Base-by-base conservation (phyloP, 768 basidiomycete genomes). In the Rhizopogon vinicolor region DNA sequence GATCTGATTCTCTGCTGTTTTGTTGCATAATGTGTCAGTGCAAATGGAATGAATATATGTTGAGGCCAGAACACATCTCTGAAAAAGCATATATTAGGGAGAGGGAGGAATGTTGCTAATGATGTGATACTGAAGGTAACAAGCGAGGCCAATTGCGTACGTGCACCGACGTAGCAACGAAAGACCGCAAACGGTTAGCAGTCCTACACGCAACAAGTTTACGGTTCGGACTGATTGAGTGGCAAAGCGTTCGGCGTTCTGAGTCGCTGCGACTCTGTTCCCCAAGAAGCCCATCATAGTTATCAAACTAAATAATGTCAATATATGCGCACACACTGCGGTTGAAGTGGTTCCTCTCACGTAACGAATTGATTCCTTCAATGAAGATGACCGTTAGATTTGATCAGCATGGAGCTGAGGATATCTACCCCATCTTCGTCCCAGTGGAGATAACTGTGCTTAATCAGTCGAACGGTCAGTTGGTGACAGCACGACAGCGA, bases 181-280 rank as follows among this genome's bases (percentile, higher is more conserved):
- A 87, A 1, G 91, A 87, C 1, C 78, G 86, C 3, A 74, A 80
- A 37, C 96, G 74, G 66, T 97, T 97, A 12, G 85, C 84, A 10
- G 89, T n/a, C 43, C 93, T 75, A 16, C 98, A 76, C 1, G 97
- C 97, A 25, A 98, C 95, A 1, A 98, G 78, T 65, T 99, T 97
- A 29, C 97, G 87, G 67, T 98, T 99, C 0, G 94, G 93, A 59
- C 85, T 90, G 60, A 98, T 89, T 0, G 89, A 81, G 67, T 98
- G 87, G 3, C 89, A 64, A 87, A 98, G 12, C 86, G 85, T n/a
- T n/a, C n/a, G n/a, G n/a, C n/a, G n/a, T n/a, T 94, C 68, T 98
- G 94, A 64, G 98, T 97, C 3, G 96, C 95, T 0, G 94, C 91
- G 2, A 94, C 93, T 58, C 96, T 93, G 57, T 89, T 92, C 67